Percentiles rank a stretch among this genome's conserved stretches.
These are phyloP conservation scores for Durusdinium trenchii DNA, from an alignment of 73 alveolate genomes.

Conservation along the genomic window DNA sequence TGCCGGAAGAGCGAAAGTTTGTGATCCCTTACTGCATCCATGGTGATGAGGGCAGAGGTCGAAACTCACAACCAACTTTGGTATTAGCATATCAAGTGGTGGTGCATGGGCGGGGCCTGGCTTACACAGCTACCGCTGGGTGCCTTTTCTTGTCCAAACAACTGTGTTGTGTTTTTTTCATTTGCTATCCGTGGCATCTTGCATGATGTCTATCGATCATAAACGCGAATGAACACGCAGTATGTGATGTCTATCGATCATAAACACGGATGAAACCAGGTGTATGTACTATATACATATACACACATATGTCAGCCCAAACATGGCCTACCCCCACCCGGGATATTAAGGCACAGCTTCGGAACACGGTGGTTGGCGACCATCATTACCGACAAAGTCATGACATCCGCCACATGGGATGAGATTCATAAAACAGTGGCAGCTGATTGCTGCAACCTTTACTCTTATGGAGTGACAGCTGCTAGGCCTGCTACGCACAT, in stretches of 20 bases:
- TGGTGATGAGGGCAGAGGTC: constrained; percentile 32
- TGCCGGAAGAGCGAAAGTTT: not conserved
- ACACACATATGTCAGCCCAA: no score
- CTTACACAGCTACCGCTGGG: not conserved
- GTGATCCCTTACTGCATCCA: not conserved
- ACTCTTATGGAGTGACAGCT: not conserved
- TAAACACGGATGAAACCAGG: no score
- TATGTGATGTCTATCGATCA: no score
- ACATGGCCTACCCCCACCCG: no score
- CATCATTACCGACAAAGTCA: not conserved
- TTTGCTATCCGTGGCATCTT: no score
- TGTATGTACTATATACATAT: no score
- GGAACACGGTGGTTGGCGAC: not conserved
- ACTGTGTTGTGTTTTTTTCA: not conserved
- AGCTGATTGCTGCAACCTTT: not conserved
- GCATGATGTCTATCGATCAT: no score
- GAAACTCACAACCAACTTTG: not conserved
- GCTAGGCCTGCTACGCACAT: no score
- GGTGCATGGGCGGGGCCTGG: not conserved
- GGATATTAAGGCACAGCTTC: constrained; percentile 2
- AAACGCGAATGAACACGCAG: no score
- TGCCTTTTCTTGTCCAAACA: not conserved
- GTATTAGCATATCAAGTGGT: not conserved
- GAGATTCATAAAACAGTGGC: not conserved
- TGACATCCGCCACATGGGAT: not conserved